phyloP scores from a whole-genome alignment of 2,329 filamentous ascomycete species.

The Hawksworthiomyces lignivorus region DNA sequence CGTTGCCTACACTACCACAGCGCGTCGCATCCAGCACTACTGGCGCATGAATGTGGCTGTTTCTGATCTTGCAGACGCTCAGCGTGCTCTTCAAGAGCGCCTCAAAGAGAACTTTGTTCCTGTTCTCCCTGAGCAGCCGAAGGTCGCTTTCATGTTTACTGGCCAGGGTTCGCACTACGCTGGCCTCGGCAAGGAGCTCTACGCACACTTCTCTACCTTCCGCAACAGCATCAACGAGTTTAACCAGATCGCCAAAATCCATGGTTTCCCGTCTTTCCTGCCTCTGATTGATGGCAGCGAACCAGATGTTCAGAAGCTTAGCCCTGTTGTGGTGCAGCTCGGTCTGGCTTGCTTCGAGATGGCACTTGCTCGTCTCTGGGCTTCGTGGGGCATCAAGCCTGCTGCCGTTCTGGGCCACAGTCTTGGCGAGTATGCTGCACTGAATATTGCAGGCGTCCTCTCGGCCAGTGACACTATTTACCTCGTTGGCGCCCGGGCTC shows the following conservation, averaged over 20 bases:
- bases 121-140: conserved; percentile 36
- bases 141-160: conserved; percentile 47
- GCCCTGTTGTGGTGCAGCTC: conserved; percentile 46
- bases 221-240: conserved; percentile 49
- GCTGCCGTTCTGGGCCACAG: conserved; percentile 54
- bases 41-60: conserved; percentile 45
- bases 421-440: conserved; percentile 66
- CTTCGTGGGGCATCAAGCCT: conserved; percentile 47
- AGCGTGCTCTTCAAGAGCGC: conserved; percentile 32
- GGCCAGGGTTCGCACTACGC: conserved; percentile 49
- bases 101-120: conserved; percentile 35
- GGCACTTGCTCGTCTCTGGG: conserved; percentile 48
- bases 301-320: conserved; percentile 34
- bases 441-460: conserved; percentile 62
- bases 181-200: conserved; percentile 44
- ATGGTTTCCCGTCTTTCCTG: conserved; percentile 49
- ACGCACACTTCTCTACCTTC: conserved; percentile 39
- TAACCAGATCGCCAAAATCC: conserved; percentile 40
- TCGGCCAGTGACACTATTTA: conserved; percentile 65
- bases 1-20: conserved; percentile 61
- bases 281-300: conserved; percentile 40
- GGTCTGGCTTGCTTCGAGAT: conserved; percentile 49
- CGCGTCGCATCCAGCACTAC: conserved; percentile 53
- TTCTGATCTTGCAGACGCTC: conserved; percentile 33
- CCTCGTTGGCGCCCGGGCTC: conserved; percentile 60